Evolutionary conservation across 2,329 filamentous ascomycete species (phyloP), one percentile per base, ranked within the genome.

Genomic region (Epichloe brachyelytri): DNA sequence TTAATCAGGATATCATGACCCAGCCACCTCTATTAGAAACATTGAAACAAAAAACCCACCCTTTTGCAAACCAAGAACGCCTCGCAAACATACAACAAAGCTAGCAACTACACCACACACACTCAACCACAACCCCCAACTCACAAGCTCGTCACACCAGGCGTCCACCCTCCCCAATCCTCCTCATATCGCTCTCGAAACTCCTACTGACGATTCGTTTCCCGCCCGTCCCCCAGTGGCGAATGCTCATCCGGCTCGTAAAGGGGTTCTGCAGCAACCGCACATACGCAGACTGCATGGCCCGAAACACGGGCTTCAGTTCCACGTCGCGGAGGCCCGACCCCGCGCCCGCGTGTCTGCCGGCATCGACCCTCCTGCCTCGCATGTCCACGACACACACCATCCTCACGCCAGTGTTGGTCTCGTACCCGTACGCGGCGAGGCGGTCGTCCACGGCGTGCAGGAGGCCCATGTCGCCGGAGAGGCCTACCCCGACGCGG

Each of bases 361-460:
- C 48, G 10, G 60, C 62, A 48, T 67, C 70, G 49, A 74, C 68
- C 47, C 77, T 71, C 20, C 85, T 74, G 1, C 89, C 90, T 58
- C 89, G 82, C 79, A 95, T 88, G 69, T 98, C 91, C 33, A 97
- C 85, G 3, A 96, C 80, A 55, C 89, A 84, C 36, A 97, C 82
- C 62, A 98, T 83, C 65, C 91, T 90, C 56, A 95, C 82, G 40
- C 89, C 89, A 26, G 93, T 97, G 68, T 95, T 97, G 51, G 93
- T 96, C 68, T 97, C 80, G 81, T 88, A 96, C 61, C 93, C 93
- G 71, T 97, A 98, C 58, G 89, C 86, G 37, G 90, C 89, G 45
- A 97, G 77, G 26, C 90, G 80, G 71, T 98, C 91, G 71, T 97
- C 93, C 53, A 97, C 77, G 53, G 90, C 89, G 70, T 97, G 91